Base-by-base conservation (phyloP, 2,329 filamentous ascomycete species). In the Verticillium albo-atrum region DNA sequence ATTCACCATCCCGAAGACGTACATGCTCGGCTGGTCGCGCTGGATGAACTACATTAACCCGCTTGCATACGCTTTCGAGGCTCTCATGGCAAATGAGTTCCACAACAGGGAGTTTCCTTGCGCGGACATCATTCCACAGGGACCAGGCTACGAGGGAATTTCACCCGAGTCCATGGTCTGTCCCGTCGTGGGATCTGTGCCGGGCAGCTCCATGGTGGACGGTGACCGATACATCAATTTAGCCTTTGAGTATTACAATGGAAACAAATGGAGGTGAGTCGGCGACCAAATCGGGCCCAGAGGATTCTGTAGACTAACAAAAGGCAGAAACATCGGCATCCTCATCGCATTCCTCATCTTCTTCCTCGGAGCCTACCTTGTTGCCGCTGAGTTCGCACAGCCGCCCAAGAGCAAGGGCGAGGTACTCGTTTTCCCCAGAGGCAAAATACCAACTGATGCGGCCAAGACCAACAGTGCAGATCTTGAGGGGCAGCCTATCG, bases 11-110 rank as follows among this genome's bases (percentile, higher is more conserved):
- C 66, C 65, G 1, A 58, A 59, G 12, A 58, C 57, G 17, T 63
- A 86, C 69, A 74, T 75, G 72, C 73, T 70, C 27, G 70, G 67
- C 3, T 75, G 73, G 73, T 67, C 74, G 64, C 64, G 85, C 51
- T 88, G 80, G 87, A 73, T 87, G 15, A 83, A 77, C 64, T 84
- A 80, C 54, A 68, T 82, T 61, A 82, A 82, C 58, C 80, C 80
- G 0, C 67, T 64, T 2, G 65, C 73, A 0, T 90, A 89, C 66
- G 79, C 82, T 1, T 90, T 89, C 64, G 88, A 91, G 69, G 83
- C 82, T 2, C 83, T 90, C 2, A 74, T 90, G 62, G 72, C 84
- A 0, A 91, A 90, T 64, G 88, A 91, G 65, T 80, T 81, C 79
- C 62, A 81, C 56, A 76, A 78, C 25, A 77, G 82, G 5, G 65